A percentile compares a stretch with the other conserved stretches of the same genome.
Conservation (phyloP, 768 basidiomycete species). For the Tulasnella sp. region DNA sequence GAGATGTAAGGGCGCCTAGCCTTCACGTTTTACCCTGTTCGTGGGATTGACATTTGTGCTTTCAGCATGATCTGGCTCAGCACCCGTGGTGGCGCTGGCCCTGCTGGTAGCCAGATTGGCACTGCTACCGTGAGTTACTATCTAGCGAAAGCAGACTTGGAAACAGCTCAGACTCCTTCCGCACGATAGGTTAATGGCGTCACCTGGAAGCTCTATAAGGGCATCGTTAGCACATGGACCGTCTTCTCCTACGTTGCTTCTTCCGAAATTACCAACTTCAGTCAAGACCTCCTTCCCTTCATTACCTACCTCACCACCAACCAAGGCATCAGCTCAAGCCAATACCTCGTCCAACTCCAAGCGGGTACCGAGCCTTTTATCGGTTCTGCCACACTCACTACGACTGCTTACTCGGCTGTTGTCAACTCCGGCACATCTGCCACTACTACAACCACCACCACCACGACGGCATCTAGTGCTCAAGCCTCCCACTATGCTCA, state of each 20-base stretch:
- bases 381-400: background rate
- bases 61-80: conserved; percentile 19
- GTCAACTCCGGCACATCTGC: background rate
- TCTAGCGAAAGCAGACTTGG: background rate
- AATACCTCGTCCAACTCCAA: conserved; percentile 57
- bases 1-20: background rate
- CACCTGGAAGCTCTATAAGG: conserved; percentile 7
- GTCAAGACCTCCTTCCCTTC: conserved; percentile 12
- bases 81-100: conserved; percentile 8
- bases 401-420: background rate
- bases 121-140: conserved; percentile 9
- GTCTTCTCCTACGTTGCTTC: conserved; percentile 7
- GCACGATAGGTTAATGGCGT: background rate
- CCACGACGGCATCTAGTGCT: background rate
- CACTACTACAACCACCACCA: background rate
- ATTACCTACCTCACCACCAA: conserved; percentile 50
- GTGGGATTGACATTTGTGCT: background rate
- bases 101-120: conserved; percentile 15
- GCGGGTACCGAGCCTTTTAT: conserved; percentile 54
- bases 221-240: conserved; percentile 4
- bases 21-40: background rate
- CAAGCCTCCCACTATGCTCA: background rate
- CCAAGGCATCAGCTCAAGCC: conserved; percentile 46
- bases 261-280: conserved; percentile 8
- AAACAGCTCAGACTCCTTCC: background rate